Conservation (phyloP, 2,329 filamentous ascomycete genomes). For the Blastomyces parvus region DNA sequence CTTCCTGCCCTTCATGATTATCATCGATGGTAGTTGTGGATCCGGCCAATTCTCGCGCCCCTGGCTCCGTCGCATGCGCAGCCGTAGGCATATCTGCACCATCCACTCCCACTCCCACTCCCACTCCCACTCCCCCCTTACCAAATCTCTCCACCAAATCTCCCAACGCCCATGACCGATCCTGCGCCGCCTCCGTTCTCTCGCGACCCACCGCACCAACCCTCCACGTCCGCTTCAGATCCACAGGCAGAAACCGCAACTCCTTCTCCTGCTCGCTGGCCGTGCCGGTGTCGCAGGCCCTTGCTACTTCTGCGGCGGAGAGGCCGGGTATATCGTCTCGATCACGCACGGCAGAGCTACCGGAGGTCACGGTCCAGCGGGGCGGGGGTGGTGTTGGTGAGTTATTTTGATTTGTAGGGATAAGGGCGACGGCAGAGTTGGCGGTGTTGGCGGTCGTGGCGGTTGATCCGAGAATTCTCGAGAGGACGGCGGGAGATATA, state of each 20-base stretch:
- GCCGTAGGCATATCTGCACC: conserved; percentile 21
- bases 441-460: neutral
- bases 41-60: no score
- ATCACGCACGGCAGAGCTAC: conserved; percentile 48
- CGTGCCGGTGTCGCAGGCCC: conserved; percentile 11
- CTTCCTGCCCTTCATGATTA: conserved; percentile 1
- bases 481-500: conserved; percentile 42
- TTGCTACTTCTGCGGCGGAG: conserved; percentile 19
- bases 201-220: conserved; percentile 52
- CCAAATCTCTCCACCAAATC: conserved; percentile 39
- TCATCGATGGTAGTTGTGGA: neutral
- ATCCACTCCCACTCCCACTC: conserved; percentile 17
- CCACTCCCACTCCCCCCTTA: conserved; percentile 12
- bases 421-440: neutral
- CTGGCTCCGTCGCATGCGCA: neutral
- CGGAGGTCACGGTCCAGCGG: conserved; percentile 49
- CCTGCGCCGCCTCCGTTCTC: conserved; percentile 52
- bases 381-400: neutral
- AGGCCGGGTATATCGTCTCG: conserved; percentile 52
- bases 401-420: neutral
- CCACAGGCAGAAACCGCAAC: conserved; percentile 48
- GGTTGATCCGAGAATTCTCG: conserved; percentile 40
- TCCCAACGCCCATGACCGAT: conserved; percentile 52
- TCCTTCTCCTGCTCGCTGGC: conserved; percentile 35
- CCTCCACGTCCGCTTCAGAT: conserved; percentile 54